Percentiles rank a stretch among this genome's conserved stretches.
Evolutionary conservation across 768 basidiomycete genomes (phyloP).

Genomic region (Leccinum sublutescens): DNA sequence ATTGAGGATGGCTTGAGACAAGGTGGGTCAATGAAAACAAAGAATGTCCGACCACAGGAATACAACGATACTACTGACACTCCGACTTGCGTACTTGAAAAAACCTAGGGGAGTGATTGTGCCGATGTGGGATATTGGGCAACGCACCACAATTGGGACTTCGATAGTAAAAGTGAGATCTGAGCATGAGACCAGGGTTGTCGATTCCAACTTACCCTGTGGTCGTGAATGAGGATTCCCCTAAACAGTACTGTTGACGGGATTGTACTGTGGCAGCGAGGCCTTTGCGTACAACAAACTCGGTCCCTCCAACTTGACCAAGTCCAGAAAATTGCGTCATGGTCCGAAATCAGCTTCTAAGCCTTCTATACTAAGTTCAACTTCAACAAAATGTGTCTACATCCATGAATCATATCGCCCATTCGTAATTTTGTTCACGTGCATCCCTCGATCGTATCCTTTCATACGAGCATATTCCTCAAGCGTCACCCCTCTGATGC

Average conservation of each 20-base stretch:
- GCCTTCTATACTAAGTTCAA: background rate
- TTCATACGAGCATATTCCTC: too few species aligned
- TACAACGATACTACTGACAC: background rate
- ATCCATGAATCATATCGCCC: background rate
- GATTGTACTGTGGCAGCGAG: background rate
- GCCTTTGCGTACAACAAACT: background rate
- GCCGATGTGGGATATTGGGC: background rate
- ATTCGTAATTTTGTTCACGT: too few species aligned
- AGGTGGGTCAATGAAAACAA: background rate
- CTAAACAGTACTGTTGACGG: background rate
- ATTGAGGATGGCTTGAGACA: background rate
- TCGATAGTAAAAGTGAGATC: background rate
- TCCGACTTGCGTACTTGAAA: background rate
- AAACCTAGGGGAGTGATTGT: background rate
- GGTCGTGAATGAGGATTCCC: background rate
- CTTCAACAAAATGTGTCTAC: background rate
- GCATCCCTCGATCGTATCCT: too few species aligned
- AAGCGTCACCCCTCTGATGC: too few species aligned
- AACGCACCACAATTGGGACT: background rate
- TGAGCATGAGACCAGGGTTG: background rate
- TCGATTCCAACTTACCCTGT: background rate
- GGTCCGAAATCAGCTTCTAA: background rate
- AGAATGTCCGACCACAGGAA: background rate
- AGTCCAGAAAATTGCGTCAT: background rate
- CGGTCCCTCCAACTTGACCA: background rate